Base-by-base conservation (phyloP, 306 rosid genomes). In the Vicia faba region DNA sequence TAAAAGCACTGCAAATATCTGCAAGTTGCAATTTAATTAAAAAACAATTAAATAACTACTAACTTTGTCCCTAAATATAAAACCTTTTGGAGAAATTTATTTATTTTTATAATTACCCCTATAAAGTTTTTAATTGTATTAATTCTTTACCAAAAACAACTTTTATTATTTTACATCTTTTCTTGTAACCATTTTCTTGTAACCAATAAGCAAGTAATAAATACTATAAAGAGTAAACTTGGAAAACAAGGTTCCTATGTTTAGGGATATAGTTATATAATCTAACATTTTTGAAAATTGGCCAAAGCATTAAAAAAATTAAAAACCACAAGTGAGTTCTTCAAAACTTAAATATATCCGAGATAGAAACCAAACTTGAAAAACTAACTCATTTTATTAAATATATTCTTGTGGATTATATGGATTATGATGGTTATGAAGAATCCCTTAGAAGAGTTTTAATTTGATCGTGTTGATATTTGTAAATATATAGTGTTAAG, bases 1-100 rank as follows among this genome's bases (percentile, higher is more conserved):
- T 23, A 88, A 67, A 23, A 84, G 65, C 31, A 91, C 79, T 0
- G 92, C 96, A 78, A 88, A 18, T 68, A 88, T 77, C 97, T 91
- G 83, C 72, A 66, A 49, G 61, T 76, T 49, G 49, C 38, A 70
- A 72, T 33, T 48, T 55, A 45, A 38, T 18, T 72, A 4, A 76
- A 76, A 0, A 71, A 8, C 36, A 62, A 54, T 11, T 41, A 49
- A 40, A 60, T 19, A 48, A 35, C 16, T 36, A 28, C 8, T 4
- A 51, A 19, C 58, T 10, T 3, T 0, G n/a, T 51, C 29, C n/a
- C 31, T 51, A 51, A 20, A 51, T 51, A 11, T 51, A 51, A 51
- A n/a, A 51, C 3, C 58, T 0, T 51, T 3, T 19, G 5, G 33
- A 19, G 13, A 20, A 51, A 11, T 19, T 48, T 10, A 20, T 50